Conservation (phyloP, 2,329 filamentous ascomycete genomes). For the Aspergillus ochraceus region DNA sequence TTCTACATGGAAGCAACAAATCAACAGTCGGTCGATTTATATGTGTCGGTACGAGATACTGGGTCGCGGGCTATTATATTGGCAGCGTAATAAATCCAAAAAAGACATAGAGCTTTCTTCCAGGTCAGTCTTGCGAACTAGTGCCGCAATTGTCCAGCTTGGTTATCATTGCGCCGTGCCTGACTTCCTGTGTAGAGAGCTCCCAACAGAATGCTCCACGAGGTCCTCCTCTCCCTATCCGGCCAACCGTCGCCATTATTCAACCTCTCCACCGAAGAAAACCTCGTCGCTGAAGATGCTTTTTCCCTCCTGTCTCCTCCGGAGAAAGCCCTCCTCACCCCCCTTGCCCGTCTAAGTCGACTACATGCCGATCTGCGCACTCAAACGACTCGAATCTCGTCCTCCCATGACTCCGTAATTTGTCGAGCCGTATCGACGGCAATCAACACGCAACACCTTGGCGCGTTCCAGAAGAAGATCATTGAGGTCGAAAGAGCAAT, state of each 20-base stretch:
- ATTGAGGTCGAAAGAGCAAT: slow-evolving; percentile 80
- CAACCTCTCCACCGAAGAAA: slow-evolving; percentile 52
- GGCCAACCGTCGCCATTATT: slow-evolving; percentile 90
- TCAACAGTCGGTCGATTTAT: slow-evolving; percentile 17
- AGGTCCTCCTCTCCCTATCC: slow-evolving; percentile 94
- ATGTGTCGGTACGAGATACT: slow-evolving; percentile 51
- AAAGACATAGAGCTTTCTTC: slow-evolving; percentile 24
- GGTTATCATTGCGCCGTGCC: slow-evolving; percentile 1
- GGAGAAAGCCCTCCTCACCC: slow-evolving; percentile 77
- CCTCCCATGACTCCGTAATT: slow-evolving; percentile 74
- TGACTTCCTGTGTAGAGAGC: slow-evolving; percentile 18
- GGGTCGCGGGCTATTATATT: slow-evolving; percentile 44
- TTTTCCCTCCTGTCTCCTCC: slow-evolving; percentile 66
- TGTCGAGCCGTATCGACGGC: slow-evolving; percentile 84
- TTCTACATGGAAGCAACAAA: background rate
- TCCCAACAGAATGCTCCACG: slow-evolving; percentile 77
- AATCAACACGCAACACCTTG: slow-evolving; percentile 72
- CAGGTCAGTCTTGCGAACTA: slow-evolving; percentile 22
- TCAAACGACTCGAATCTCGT: slow-evolving; percentile 66
- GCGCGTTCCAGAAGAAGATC: slow-evolving; percentile 78
- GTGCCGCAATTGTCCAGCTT: background rate
- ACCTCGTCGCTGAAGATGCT: slow-evolving; percentile 51
- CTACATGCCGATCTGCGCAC: slow-evolving; percentile 72
- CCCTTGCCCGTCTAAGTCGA: slow-evolving; percentile 73
- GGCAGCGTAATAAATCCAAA: slow-evolving; percentile 35